These are phyloP conservation scores for Nicotiana otophora DNA, from an alignment of 257 asterid species.

Conservation along the genomic window DNA sequence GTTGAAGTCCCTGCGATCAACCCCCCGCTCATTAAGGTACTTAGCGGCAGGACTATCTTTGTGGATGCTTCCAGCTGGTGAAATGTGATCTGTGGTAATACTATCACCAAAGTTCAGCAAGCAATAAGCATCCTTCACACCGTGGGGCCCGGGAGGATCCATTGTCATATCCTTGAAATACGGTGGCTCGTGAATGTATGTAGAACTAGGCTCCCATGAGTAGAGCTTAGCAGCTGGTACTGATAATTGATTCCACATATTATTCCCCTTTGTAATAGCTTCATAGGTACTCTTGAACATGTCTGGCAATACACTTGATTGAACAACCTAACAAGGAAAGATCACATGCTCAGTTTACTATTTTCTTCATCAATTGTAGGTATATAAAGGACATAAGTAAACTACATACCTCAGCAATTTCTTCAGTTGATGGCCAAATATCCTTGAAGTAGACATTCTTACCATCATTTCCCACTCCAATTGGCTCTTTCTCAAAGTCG, in stretches of 20 bases:
- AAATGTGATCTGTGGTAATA: conserved; percentile 92
- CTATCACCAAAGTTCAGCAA: conserved; percentile 89
- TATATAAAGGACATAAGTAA: not conserved
- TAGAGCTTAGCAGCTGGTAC: conserved; percentile 57
- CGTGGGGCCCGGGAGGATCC: conserved; percentile 86
- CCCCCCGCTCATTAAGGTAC: conserved; percentile 67
- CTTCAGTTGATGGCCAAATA: conserved; percentile 91
- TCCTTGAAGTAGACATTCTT: conserved; percentile 74
- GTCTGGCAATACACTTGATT: conserved; percentile 80
- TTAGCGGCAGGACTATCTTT: conserved; percentile 97
- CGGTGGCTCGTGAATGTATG: conserved; percentile 96
- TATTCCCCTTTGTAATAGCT: conserved; percentile 79
- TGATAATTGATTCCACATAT: conserved; percentile 83
- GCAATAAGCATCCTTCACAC: conserved; percentile 88
- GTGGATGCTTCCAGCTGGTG: conserved; percentile 94
- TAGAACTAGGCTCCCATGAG: conserved; percentile 80
- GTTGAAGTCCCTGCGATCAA: conserved; percentile 79
- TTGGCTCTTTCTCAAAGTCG: conserved; percentile 91
- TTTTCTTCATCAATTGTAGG: not conserved
- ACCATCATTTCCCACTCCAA: conserved; percentile 85
- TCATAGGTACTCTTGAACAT: conserved; percentile 92
- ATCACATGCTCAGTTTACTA: not conserved
- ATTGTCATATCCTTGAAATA: conserved; percentile 85
- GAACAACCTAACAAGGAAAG: conserved; percentile 53
- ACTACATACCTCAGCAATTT: conserved; percentile 68